These are phyloP conservation scores for Annulohypoxylon truncatum DNA, from an alignment of 2,329 filamentous ascomycete genomes.

Conservation along the genomic window DNA sequence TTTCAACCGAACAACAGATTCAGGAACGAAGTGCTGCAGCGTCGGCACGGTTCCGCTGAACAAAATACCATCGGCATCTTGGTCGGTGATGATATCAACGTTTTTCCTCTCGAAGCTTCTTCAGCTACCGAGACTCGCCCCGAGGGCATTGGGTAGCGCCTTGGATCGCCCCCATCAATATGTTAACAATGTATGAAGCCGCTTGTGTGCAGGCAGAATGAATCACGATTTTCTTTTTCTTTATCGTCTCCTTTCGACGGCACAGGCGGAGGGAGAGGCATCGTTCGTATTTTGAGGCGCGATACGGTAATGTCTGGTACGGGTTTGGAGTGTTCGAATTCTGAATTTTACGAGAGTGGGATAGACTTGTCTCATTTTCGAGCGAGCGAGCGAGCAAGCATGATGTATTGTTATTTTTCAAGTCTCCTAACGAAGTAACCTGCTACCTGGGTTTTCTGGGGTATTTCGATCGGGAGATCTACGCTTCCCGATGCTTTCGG, in stretches of 20 bases:
- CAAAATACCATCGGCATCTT: conserved; percentile 29
- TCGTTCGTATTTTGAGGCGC: conserved; percentile 28
- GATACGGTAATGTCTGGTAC: conserved; percentile 27
- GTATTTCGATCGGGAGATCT: conserved; percentile 25
- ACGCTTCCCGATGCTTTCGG: conserved; percentile 20
- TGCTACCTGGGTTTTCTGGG: conserved; percentile 28
- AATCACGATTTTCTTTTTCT: conserved; percentile 43
- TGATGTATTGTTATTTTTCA: conserved; percentile 35
- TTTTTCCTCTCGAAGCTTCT: conserved; percentile 38
- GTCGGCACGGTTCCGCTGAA: conserved; percentile 55
- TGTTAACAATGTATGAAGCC: conserved; percentile 43
- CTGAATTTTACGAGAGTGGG: conserved; percentile 12
- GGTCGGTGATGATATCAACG: conserved; percentile 39
- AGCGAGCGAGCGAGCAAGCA: conserved; percentile 24
- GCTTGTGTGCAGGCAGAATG: conserved; percentile 41
- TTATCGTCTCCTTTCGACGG: conserved; percentile 24
- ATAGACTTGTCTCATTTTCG: conserved; percentile 39
- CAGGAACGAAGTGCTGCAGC: conserved; percentile 69
- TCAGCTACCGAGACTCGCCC: conserved; percentile 32
- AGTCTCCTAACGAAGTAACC: conserved; percentile 17
- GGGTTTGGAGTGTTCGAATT: conserved; percentile 19
- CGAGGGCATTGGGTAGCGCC: conserved; percentile 28
- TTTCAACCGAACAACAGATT: conserved; percentile 83
- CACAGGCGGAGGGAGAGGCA: conserved; percentile 24
- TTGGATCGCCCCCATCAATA: conserved; percentile 34